Conservation (phyloP, 306 rosid genomes). For the Astragalus membranaceus region DNA sequence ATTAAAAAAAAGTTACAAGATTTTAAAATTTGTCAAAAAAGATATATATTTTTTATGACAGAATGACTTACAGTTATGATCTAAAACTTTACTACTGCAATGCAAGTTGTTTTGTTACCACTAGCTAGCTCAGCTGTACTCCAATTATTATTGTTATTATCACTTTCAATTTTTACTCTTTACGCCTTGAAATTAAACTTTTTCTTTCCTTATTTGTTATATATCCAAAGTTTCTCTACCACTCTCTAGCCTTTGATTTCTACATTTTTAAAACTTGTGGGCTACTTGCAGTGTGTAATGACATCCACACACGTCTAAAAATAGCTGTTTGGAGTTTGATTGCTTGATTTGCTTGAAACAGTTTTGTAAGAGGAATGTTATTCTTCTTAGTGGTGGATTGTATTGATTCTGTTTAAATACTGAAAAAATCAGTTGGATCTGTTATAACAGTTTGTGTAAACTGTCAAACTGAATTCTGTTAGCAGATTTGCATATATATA, state of each 20-base stretch:
- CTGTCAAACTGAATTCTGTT: too few species aligned
- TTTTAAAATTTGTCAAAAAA: too few species aligned
- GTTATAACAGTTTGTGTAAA: too few species aligned
- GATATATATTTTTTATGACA: too few species aligned
- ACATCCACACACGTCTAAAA: constrained; percentile 33
- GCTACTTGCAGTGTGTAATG: constrained; percentile 31
- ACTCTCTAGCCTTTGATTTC: constrained; percentile 17
- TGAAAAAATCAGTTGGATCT: too few species aligned
- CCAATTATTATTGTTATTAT: not conserved
- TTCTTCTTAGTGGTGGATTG: too few species aligned
- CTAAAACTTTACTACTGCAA: constrained; percentile 5
- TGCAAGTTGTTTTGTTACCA: not conserved
- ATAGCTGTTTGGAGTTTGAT: too few species aligned
- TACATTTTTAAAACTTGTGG: constrained; percentile 24
- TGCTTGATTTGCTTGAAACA: too few species aligned
- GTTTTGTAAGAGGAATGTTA: too few species aligned
- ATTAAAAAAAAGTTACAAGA: not conserved
- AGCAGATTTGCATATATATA: too few species aligned
- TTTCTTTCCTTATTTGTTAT: constrained; percentile 17
- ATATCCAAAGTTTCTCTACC: constrained; percentile 24
- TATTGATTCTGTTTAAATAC: too few species aligned
- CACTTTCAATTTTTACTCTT: constrained; percentile 7
- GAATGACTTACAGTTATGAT: not conserved
- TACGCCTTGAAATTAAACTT: constrained; percentile 9
- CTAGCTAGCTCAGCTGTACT: not conserved